These are phyloP conservation scores for Citrullus colocynthis DNA, from an alignment of 306 rosid genomes.

Conservation along the genomic window DNA sequence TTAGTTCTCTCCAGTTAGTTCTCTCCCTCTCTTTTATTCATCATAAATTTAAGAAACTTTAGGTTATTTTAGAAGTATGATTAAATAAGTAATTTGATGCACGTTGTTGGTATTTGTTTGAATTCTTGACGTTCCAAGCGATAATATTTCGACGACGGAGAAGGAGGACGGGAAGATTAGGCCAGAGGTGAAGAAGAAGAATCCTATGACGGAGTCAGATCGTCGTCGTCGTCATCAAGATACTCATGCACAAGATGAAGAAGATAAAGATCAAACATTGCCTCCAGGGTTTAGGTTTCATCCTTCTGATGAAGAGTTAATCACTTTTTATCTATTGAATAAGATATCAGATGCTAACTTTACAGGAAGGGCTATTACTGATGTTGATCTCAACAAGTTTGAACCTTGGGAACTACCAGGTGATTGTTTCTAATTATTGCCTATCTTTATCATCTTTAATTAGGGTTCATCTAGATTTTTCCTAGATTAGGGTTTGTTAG, in stretches of 20 bases:
- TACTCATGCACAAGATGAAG: background rate
- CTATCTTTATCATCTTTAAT: background rate
- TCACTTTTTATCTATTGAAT: constrained; percentile 62
- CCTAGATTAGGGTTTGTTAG: background rate
- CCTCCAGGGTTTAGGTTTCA: constrained; percentile 93
- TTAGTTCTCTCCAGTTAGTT: background rate
- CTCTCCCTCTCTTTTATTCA: background rate
- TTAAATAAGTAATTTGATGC: background rate
- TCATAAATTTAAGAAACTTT: too few species aligned
- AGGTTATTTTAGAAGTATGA: background rate
- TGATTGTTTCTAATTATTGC: background rate
- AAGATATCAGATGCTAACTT: constrained; percentile 64
- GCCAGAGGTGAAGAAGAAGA: constrained; percentile 24
- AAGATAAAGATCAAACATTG: constrained; percentile 45
- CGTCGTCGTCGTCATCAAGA: background rate
- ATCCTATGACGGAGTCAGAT: constrained; percentile 22
- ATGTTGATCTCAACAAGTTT: constrained; percentile 85
- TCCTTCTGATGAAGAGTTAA: constrained; percentile 87
- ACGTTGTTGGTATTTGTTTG: background rate
- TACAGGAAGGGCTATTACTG: constrained; percentile 58
- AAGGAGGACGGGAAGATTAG: constrained; percentile 12
- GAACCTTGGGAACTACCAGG: constrained; percentile 99
- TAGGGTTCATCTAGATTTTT: background rate
- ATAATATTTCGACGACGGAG: background rate
- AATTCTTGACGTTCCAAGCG: background rate